These are phyloP conservation scores for Botrytis porri DNA, from an alignment of 2,329 filamentous ascomycete genomes.

Conservation along the genomic window DNA sequence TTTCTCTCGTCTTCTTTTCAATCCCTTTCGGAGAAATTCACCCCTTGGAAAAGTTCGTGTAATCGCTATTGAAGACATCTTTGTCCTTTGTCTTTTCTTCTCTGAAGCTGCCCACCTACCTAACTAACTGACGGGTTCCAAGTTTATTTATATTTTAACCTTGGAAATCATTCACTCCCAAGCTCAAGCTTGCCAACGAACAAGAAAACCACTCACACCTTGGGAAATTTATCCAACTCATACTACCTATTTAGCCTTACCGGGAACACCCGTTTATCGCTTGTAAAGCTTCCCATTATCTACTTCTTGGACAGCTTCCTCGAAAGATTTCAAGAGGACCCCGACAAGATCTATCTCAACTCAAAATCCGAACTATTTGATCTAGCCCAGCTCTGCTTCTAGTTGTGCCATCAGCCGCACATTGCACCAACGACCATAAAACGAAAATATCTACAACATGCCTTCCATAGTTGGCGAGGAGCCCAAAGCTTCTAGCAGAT, in stretches of 20 bases:
- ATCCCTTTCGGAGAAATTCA: background rate
- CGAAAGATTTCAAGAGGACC: background rate
- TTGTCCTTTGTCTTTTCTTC: background rate
- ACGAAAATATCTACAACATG: slow-evolving; percentile 25
- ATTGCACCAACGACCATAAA: background rate
- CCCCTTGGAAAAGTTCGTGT: background rate
- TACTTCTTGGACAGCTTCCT: slow-evolving; percentile 9
- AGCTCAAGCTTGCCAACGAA: slow-evolving; percentile 9
- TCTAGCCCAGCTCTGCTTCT: background rate
- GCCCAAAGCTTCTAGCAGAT: slow-evolving; percentile 39
- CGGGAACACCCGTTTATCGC: slow-evolving; percentile 12
- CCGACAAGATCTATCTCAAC: background rate
- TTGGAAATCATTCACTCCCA: slow-evolving; percentile 3
- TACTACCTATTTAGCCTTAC: slow-evolving; percentile 7
- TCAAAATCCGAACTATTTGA: background rate
- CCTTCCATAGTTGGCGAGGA: slow-evolving; percentile 30
- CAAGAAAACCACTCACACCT: slow-evolving; percentile 5
- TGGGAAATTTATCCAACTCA: background rate
- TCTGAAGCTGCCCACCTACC: background rate
- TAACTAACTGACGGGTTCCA: background rate
- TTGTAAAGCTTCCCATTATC: background rate
- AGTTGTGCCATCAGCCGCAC: background rate
- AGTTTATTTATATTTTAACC: background rate
- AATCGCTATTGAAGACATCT: slow-evolving; percentile 3
- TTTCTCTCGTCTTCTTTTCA: background rate